Conservation (phyloP, 2,329 filamentous ascomycete genomes). For the Knufia fluminis region DNA sequence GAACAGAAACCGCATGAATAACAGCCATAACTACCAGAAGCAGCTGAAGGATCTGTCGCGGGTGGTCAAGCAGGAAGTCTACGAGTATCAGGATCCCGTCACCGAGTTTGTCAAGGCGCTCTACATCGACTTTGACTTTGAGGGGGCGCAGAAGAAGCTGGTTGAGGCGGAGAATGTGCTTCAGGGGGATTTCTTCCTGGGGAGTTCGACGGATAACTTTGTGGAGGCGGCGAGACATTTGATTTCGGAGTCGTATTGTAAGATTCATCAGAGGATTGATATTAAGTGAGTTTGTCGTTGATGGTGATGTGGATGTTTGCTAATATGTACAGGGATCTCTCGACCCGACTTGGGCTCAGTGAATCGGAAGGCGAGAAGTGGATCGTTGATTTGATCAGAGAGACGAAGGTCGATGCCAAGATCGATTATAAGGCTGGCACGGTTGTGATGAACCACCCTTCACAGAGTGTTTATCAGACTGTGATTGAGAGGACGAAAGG, state of each 20-base stretch:
- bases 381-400: slow-evolving; percentile 98
- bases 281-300: slow-evolving; percentile 56
- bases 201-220: slow-evolving; percentile 73
- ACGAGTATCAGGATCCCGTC: slow-evolving; percentile 93
- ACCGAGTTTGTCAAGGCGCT: slow-evolving; percentile 94
- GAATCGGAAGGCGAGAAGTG: slow-evolving; percentile 98
- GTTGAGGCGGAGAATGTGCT: slow-evolving; percentile 82
- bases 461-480: slow-evolving; percentile 97
- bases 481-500: slow-evolving; percentile 99
- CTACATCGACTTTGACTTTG: slow-evolving; percentile 94
- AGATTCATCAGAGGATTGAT: slow-evolving; percentile 97
- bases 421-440: slow-evolving; percentile 99
- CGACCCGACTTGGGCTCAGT: slow-evolving; percentile 78
- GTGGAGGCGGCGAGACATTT: slow-evolving; percentile 91
- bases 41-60: slow-evolving; percentile 96
- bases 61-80: slow-evolving; percentile 91
- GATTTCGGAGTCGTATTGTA: slow-evolving; percentile 99
- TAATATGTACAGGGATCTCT: slow-evolving; percentile 59
- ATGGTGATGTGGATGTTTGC: slow-evolving; percentile 2
- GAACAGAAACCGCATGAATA: slow-evolving; percentile 72
- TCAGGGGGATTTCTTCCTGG: slow-evolving; percentile 90
- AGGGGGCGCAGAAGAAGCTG: slow-evolving; percentile 87
- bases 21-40: slow-evolving; percentile 84
- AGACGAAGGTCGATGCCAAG: slow-evolving; percentile 95
- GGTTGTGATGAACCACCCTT: slow-evolving; percentile 98